Percentiles rank a stretch among this genome's conserved stretches.
These are phyloP conservation scores for Astrephomene gubernaculifera DNA, from an alignment of 139 green algal species.

Conservation along the genomic window DNA sequence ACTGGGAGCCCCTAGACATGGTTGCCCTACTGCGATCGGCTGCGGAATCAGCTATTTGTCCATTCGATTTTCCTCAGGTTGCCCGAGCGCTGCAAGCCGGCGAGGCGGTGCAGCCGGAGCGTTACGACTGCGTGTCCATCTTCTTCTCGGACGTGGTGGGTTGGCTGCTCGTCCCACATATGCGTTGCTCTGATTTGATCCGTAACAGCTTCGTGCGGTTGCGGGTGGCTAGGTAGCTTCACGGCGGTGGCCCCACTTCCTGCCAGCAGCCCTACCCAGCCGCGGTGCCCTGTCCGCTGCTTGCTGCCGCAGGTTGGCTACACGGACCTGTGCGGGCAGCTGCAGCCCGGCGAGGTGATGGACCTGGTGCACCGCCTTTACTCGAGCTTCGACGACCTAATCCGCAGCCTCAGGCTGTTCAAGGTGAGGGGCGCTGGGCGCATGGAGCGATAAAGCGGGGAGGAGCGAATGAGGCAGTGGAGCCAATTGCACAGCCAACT, in stretches of 20 bases:
- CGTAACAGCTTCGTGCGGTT: too few relatives aligned
- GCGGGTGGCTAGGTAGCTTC: too few relatives aligned
- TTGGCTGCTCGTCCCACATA: too few relatives aligned
- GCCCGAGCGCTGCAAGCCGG: conserved; percentile 26
- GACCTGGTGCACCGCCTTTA: conserved; percentile 44
- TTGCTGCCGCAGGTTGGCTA: conserved; percentile 41
- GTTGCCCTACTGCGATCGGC: too few relatives aligned
- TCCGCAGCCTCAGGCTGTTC: conserved; percentile 4
- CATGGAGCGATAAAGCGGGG: neutral
- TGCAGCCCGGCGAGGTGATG: conserved; percentile 43
- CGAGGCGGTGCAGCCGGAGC: conserved; percentile 34
- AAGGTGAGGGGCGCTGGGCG: conserved; percentile 12
- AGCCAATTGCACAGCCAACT: neutral
- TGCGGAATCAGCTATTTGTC: too few relatives aligned
- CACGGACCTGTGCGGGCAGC: conserved; percentile 39
- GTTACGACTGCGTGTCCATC: conserved; percentile 42
- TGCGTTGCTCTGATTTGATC: too few relatives aligned
- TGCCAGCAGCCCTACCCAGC: too few relatives aligned
- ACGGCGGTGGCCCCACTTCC: too few relatives aligned
- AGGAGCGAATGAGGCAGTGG: neutral
- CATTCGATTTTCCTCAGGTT: conserved; percentile 5
- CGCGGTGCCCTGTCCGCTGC: too few relatives aligned
- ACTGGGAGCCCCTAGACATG: too few relatives aligned
- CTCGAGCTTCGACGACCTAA: conserved; percentile 26
- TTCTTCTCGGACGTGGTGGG: conserved; percentile 35